Evolutionary conservation across 305 asterid species (phyloP).

Genomic region (Petunia hybrid): DNA sequence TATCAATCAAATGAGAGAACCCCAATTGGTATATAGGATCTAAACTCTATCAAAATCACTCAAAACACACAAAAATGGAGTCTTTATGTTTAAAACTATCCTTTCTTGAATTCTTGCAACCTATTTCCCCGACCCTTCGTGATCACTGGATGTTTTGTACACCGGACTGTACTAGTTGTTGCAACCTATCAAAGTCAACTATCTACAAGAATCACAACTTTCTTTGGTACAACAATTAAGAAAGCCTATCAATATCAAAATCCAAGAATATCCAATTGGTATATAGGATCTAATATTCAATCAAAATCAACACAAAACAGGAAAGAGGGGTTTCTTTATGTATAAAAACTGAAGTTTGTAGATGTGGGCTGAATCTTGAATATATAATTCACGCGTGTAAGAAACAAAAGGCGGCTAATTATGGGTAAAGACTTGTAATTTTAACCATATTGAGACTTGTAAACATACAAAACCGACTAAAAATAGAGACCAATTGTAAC

Average conservation of each 20-base stretch:
- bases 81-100: neutral
- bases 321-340: neutral
- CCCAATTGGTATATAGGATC: constrained; percentile 22
- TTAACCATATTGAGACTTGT: neutral
- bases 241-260: constrained; percentile 43
- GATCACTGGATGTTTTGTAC: too few relatives aligned
- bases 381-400: constrained; percentile 12
- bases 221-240: constrained; percentile 32
- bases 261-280: neutral
- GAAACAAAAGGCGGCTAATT: constrained; percentile 25
- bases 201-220: constrained; percentile 27
- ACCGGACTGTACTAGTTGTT: too few relatives aligned
- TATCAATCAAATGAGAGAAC: constrained; percentile 31
- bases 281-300: constrained; percentile 22
- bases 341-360: neutral
- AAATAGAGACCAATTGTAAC: neutral
- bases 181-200: neutral
- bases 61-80: neutral
- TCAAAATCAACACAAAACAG: neutral
- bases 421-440: constrained; percentile 22
- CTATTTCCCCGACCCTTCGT: too few relatives aligned
- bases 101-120: too few relatives aligned
- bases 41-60: neutral
- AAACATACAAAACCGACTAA: neutral
- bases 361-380: neutral